Evolutionary conservation across 2,329 filamentous ascomycete species (phyloP), one percentile per base, ranked within the genome.

Genomic region (Clonostachys rhizophaga): DNA sequence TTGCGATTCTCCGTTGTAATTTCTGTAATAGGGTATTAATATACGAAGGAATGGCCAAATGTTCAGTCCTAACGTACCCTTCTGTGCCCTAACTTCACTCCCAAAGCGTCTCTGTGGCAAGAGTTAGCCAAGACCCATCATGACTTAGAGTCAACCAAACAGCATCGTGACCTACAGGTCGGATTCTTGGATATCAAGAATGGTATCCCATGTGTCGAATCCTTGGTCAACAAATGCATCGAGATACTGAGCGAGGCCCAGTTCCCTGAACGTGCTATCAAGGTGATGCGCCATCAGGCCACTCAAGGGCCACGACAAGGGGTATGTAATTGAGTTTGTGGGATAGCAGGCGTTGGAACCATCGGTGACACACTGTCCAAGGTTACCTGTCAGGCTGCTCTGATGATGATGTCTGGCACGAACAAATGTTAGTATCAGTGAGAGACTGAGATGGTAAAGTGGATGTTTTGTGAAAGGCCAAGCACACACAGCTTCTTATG

Each of bases 151-250:
- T 10, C 24, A 10, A 9, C 24, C 8, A 9, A 39, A 35, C 39
- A 6, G 42, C 14, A 17, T 36, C 9, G 30, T 34, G n/a, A 69
- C 83, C 63, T 66, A 90, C 86, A 94, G 74, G 59, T 94, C 89
- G 20, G 86, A 87, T 65, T 92, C 89, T 50, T 88, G 90, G 46
- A 94, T 91, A 60, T 92, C 88, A 44, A 91, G 73, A 47, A 92
- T 84, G 1, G 85, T 91, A 34, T 90, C 86, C 89, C 89, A 92
- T 11, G 84, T 83, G 64, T 94, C 89, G 63, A 94, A 94, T 4
- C 89, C 89, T 66, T 92, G 87, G 46, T 88, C 81, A 40, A 89
- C 63, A 56, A 94, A 88, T 47, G 74, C 69, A 54, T 84, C 76
- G 50, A 88, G 78, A 69, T 94, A 92, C 67, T 91, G 86, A 68